A percentile compares a stretch with the other conserved stretches of the same genome.
phyloP scores from a whole-genome alignment of 805 yeast species.

The Ogataea trehalophila region DNA sequence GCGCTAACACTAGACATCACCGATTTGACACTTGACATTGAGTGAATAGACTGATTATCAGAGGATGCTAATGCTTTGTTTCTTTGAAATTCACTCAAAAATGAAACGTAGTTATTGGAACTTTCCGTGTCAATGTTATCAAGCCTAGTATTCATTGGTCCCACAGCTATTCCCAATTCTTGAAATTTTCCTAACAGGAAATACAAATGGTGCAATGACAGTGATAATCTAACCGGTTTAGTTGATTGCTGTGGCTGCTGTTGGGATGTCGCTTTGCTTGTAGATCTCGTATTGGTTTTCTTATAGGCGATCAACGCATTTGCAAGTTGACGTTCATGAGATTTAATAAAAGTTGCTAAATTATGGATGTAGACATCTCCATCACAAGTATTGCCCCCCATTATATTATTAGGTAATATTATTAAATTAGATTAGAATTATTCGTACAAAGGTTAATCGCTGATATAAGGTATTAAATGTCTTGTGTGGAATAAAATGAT shows the following conservation, averaged over 20 bases:
- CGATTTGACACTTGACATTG: constrained; percentile 55
- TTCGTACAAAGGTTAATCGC: too few relatives aligned
- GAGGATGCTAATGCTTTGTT: constrained; percentile 31
- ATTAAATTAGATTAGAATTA: background rate
- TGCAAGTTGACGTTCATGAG: constrained; percentile 55
- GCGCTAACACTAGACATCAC: constrained; percentile 43
- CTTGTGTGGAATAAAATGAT: too few relatives aligned
- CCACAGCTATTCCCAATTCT: constrained; percentile 44
- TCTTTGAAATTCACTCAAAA: constrained; percentile 49
- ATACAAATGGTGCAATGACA: constrained; percentile 61
- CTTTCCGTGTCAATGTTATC: constrained; percentile 52
- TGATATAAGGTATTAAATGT: too few relatives aligned
- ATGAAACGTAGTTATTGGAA: constrained; percentile 48
- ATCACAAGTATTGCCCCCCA: constrained; percentile 37
- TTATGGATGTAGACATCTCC: constrained; percentile 56
- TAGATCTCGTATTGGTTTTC: constrained; percentile 28
- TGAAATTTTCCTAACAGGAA: constrained; percentile 55
- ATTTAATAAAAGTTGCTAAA: constrained; percentile 46
- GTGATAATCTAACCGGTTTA: constrained; percentile 52
- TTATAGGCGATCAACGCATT: constrained; percentile 53
- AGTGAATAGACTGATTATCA: constrained; percentile 46
- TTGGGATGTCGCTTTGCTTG: constrained; percentile 1
- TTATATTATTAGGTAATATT: background rate
- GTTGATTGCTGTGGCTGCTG: constrained; percentile 11
- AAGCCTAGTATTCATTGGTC: constrained; percentile 56